A percentile compares a stretch with the other conserved stretches of the same genome.
These are phyloP conservation scores for Miamiensis avidus DNA, from an alignment of 169 alveolate genomes.

Conservation along the genomic window DNA sequence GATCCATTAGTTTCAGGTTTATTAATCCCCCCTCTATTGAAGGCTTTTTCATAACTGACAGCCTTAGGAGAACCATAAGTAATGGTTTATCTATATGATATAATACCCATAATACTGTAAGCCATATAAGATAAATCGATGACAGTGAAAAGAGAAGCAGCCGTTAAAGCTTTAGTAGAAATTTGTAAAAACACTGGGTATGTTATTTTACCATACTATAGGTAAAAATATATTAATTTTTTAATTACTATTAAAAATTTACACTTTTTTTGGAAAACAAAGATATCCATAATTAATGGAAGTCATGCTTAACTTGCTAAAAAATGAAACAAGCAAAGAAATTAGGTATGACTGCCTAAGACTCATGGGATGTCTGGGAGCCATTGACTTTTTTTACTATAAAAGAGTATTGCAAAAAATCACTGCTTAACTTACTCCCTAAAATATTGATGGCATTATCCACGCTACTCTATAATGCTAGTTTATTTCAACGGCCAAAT, in stretches of 20 bases:
- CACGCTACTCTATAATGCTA: constrained; percentile 11
- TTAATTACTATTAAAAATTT: too few relatives aligned
- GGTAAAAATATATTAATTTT: too few relatives aligned
- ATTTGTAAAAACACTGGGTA: constrained; percentile 69
- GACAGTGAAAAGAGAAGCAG: constrained; percentile 68
- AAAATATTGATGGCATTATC: not conserved
- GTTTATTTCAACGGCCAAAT: constrained; percentile 28
- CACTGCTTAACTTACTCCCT: not conserved
- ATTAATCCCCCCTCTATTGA: constrained; percentile 55
- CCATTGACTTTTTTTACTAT: constrained; percentile 41
- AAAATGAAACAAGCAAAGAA: constrained; percentile 34
- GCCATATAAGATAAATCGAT: constrained; percentile 65
- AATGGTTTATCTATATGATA: constrained; percentile 53
- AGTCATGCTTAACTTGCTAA: constrained; percentile 35
- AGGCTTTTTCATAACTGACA: constrained; percentile 63
- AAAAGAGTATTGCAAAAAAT: constrained; percentile 35
- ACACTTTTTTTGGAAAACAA: too few relatives aligned
- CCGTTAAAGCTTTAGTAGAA: constrained; percentile 55
- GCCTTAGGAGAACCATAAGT: constrained; percentile 54
- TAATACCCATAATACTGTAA: constrained; percentile 56
- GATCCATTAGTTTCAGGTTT: constrained; percentile 50
- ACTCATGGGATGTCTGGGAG: constrained; percentile 41
- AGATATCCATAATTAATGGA: constrained; percentile 56
- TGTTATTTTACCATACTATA: constrained; percentile 69
- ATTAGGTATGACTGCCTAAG: constrained; percentile 42